Evolutionary conservation across 163 green algal genomes (phyloP), one percentile per base, ranked within the genome.

Genomic region (Chloroidium sp.): DNA sequence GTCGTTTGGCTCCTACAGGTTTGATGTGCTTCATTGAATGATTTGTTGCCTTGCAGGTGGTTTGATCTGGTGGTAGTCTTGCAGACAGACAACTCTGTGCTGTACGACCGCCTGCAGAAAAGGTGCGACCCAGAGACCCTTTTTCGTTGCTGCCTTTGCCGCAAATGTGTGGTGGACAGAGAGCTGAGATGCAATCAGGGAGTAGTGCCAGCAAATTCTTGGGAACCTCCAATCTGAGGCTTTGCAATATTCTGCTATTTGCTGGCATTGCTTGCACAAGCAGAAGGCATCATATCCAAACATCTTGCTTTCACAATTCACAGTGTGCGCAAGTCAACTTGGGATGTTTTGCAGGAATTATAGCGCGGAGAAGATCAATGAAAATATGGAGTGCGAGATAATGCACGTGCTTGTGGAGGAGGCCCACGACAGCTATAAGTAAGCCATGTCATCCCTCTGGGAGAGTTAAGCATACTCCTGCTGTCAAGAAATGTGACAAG

Each of bases 351-450:
- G 79, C 87, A 95, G 95, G 69, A 91, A 88, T 0, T 99, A 99
- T 83, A 77, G 79, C 8, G 78, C 91, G 59, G 89, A 90, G 61
- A 99, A 99, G 84, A 88, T 99, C 1, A 82, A 86, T n/a, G 94
- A 98, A 74, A 99, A 99, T 82, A 91, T 99, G 77, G 84, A 98
- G 88, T 99, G 96, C 79, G 96, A 99, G 76, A 99, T 99, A 83
- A 99, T 99, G 95, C 92, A 98, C 85, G 92, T 97, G 58, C 86
- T 98, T 60, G 84, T 94, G 62, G 93, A 99, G 76, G 96, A 98
- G 84, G 96, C 96, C 0, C 83, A 80, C 1, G 95, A 98, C 57
- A 95, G 90, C 81, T 99, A 98, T 88, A 90, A 88, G 93, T 94
- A 79, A 67, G 82, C 13, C 36, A 36, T 36, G 36, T 36, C 36